Conservation (phyloP, 1,284 basidiomycete genomes). For the Boletellus dicymbophilus region DNA sequence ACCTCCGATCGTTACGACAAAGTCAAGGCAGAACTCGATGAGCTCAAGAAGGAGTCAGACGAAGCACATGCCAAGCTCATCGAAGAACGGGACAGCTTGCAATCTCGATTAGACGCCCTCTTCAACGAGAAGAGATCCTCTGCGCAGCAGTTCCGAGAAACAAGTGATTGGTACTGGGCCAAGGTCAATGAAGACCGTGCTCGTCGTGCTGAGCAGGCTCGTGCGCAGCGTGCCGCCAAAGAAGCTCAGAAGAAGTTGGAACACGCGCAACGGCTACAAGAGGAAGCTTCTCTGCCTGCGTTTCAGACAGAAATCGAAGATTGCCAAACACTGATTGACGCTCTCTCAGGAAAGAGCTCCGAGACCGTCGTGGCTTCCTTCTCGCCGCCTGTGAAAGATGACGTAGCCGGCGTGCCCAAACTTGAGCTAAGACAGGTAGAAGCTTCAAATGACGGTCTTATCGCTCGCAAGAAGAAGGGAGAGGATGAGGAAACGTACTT, state of each 20-base stretch:
- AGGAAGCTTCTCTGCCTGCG: constrained; percentile 91
- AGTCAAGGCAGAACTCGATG: constrained; percentile 87
- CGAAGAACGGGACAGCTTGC: constrained; percentile 83
- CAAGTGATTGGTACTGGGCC: constrained; percentile 78
- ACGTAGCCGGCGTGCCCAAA: constrained; percentile 75
- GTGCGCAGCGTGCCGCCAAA: constrained; percentile 81
- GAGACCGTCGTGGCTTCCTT: constrained; percentile 55
- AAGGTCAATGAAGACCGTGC: constrained; percentile 87
- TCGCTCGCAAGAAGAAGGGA: constrained; percentile 91
- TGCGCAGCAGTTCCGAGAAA: constrained; percentile 71
- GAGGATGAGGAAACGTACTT: constrained; percentile 87
- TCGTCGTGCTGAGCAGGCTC: constrained; percentile 78
- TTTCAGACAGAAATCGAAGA: constrained; percentile 96
- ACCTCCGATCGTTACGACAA: constrained; percentile 81
- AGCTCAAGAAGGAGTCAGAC: constrained; percentile 85
- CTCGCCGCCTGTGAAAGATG: constrained; percentile 41
- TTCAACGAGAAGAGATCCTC: constrained; percentile 83
- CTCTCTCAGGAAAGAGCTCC: constrained; percentile 77
- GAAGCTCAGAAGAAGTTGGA: constrained; percentile 86
- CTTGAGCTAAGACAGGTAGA: constrained; percentile 89
- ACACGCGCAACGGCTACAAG: constrained; percentile 79
- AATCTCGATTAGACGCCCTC: constrained; percentile 71
- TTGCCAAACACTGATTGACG: constrained; percentile 92
- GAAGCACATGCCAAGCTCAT: constrained; percentile 87
- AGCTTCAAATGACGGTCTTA: constrained; percentile 64